Percentiles rank a stretch among this genome's conserved stretches.
Conservation (phyloP, 305 asterid species). For the Fraxinus angustifolia region DNA sequence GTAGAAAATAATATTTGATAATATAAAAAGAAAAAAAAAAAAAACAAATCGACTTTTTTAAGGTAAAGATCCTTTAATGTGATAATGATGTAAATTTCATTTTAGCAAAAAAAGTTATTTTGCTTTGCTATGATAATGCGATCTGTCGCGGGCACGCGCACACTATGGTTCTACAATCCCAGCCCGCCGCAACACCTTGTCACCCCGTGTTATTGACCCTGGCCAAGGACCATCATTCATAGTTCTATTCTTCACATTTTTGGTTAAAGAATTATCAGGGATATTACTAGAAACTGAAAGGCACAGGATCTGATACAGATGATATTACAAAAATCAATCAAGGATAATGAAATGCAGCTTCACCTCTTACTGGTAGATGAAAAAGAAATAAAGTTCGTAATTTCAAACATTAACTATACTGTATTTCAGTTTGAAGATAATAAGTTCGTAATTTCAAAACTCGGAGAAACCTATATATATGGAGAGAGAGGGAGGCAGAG, state of each 20-base stretch:
- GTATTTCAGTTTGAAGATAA: no score
- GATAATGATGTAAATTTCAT: neutral
- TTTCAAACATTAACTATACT: no score
- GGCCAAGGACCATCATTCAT: no score
- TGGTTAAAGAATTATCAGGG: neutral
- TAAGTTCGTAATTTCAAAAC: no score
- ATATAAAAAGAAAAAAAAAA: no score
- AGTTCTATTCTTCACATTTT: neutral
- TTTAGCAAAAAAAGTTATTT: neutral
- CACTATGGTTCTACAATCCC: neutral
- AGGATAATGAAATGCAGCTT: neutral
- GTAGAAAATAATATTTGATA: no score
- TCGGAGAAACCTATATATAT: no score
- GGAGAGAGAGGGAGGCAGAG: no score
- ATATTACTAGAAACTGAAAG: neutral
- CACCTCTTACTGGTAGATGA: neutral
- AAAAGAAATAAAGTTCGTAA: no score
- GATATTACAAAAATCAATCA: neutral
- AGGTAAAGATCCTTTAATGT: neutral
- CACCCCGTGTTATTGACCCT: no score
- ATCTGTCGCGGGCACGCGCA: neutral
- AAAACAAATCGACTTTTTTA: no score
- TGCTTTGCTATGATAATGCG: neutral
- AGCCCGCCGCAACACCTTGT: no score
- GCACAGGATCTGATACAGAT: neutral